Evolutionary conservation across 768 basidiomycete genomes (phyloP), one percentile per base, ranked within the genome.

Genomic region (Naganishia antarctica): DNA sequence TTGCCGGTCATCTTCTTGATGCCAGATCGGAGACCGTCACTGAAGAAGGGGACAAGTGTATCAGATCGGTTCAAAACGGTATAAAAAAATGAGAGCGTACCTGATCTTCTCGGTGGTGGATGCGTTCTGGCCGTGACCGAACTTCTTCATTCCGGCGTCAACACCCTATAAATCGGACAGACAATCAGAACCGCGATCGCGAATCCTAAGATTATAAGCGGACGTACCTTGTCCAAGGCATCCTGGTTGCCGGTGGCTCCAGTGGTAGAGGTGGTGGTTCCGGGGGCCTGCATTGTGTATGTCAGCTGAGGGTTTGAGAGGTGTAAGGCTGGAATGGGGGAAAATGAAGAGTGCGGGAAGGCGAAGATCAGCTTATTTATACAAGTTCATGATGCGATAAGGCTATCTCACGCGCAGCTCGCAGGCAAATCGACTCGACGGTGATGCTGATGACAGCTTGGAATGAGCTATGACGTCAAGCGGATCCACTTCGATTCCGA

Each of bases 1-100:
- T 65, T 65, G 58, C 64, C 64, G 49, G 64, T 65, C 59, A 61
- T 26, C 64, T 65, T 65, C 58, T 65, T 60, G 64, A 65, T 41
- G 25, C 64, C 64, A n/a, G 47, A 34, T 60, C 64, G 62, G 40
- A 63, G 48, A n/a, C 62, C 62, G 50, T 63, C 62, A 46, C 53
- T 57, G 21, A 41, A 23, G 3, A 9, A 21, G 2, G 6, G n/a
- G 28, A 15, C 7, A 26, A 12, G 44, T 1, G 34, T 44, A n/a
- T n/a, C n/a, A n/a, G n/a, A n/a, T n/a, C n/a, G n/a, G n/a, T n/a
- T n/a, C n/a, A n/a, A n/a, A n/a, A n/a, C n/a, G n/a, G n/a, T n/a
- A n/a, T n/a, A n/a, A n/a, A n/a, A n/a, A n/a, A n/a, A n/a, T n/a
- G n/a, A n/a, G n/a, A n/a, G n/a, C n/a, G n/a, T 26, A 60, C 43